Base-by-base conservation (phyloP, 352 stramenopile genomes). In the Saprolegnia parasitica region DNA sequence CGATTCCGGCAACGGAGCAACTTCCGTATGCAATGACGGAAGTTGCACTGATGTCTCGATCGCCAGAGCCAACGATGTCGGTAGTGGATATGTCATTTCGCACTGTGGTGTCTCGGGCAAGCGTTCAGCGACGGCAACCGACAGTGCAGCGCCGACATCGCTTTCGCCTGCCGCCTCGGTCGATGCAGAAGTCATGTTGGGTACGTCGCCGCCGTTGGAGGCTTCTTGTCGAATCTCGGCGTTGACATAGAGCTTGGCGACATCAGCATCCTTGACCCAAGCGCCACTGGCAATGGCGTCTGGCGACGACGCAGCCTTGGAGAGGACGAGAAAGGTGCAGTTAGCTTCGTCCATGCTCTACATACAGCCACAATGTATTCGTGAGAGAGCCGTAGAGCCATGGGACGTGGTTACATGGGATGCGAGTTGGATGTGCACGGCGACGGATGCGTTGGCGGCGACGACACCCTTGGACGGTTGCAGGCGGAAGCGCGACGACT, bases 401-500 rank as follows among this genome's bases (percentile, higher is more conserved):
- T 18, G 29, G 29, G 29, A 5, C 29, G 29, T 35, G 29, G 60
- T 55, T 40, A 67, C 60, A 23, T 67, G 60, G 10, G 60, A 67
- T 32, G 60, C 60, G 16, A 67, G 46, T 54, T 67, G 60, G 26
- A 67, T 67, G 15, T 56, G 60, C 60, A 67, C 60, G 40, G 24
- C 13, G 8, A 55, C 24, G 8, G 60, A 67, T 21, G 32, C 6
- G 9, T 23, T 11, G 16, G 60, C 18, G 18, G 24, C 11, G 56
- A 67, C n/a, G 42, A 56, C 18, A 0, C 60, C 60, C 21, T 55
- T 56, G 10, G 60, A 56, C 21, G 60, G 60, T 23, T 67, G 60
- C 1, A 67, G 46, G 13, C 60, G 60, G 40, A 67, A 67, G 13
- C 60, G 40, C 32, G 60, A 15, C 24, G 60, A 67, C 32, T 67